Conservation (phyloP, 1,139 yeast species). For the Kodamaea ohmeri region DNA sequence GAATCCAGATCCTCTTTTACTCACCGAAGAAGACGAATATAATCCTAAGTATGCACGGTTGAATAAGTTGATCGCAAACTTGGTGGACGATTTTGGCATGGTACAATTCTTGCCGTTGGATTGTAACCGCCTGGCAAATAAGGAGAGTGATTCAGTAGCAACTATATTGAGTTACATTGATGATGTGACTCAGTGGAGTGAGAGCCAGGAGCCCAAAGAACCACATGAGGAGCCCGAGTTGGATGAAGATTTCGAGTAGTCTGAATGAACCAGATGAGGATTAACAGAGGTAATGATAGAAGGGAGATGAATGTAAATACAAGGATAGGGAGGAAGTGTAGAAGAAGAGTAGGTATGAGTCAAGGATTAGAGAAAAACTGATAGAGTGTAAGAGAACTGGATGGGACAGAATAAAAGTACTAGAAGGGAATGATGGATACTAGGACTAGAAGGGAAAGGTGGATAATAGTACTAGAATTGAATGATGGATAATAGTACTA, state of each 20-base stretch:
- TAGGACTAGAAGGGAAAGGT: no score
- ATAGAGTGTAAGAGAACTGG: no score
- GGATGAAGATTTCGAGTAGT: conserved; percentile 17
- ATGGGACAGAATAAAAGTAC: no score
- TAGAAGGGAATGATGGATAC: no score
- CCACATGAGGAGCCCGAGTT: conserved; percentile 73
- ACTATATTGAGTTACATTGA: conserved; percentile 90
- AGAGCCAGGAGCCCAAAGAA: conserved; percentile 93
- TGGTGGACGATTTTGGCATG: conserved; percentile 98
- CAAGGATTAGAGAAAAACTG: no score
- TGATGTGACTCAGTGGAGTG: conserved; percentile 97
- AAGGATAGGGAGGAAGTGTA: background rate
- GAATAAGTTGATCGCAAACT: conserved; percentile 78
- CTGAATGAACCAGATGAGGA: background rate
- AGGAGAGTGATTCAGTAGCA: conserved; percentile 71
- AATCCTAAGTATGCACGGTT: conserved; percentile 77
- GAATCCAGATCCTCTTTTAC: conserved; percentile 84
- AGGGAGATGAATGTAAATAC: background rate
- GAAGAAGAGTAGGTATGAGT: background rate
- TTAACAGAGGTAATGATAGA: background rate
- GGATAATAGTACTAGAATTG: no score
- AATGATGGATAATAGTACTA: no score
- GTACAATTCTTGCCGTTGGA: conserved; percentile 92
- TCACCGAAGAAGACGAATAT: conserved; percentile 39
- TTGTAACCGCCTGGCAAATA: conserved; percentile 43